A percentile compares a stretch with the other conserved stretches of the same genome.
Evolutionary conservation across 2,329 filamentous ascomycete species (phyloP).

Genomic region (Cordyceps javanica): DNA sequence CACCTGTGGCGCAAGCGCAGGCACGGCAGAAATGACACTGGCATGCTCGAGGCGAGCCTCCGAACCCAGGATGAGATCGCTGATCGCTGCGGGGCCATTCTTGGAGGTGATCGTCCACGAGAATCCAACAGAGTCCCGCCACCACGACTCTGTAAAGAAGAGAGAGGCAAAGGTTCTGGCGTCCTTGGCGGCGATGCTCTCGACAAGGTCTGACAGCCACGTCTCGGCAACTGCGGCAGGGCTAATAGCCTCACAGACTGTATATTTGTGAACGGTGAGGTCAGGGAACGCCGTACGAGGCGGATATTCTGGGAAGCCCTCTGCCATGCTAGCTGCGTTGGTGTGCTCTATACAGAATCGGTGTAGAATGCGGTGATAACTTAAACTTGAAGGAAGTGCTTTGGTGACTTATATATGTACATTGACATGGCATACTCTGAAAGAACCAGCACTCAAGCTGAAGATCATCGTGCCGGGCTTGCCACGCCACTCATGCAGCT

Average conservation of each 20-base stretch:
- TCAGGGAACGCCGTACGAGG: conserved; percentile 2
- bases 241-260: background rate
- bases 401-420: background rate
- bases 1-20: conserved; percentile 14
- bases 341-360: background rate
- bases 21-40: conserved; percentile 1
- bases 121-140: conserved; percentile 18
- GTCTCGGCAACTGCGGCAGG: background rate
- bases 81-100: conserved; percentile 15
- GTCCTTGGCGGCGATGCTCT: background rate
- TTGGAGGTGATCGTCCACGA: conserved; percentile 19
- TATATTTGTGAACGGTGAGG: background rate
- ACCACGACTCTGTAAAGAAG: conserved; percentile 19
- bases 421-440: background rate
- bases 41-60: conserved; percentile 6
- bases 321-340: background rate
- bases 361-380: background rate
- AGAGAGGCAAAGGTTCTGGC: conserved; percentile 10
- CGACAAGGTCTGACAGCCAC: background rate
- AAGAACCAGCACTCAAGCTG: background rate
- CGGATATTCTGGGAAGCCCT: background rate
- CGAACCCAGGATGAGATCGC: conserved; percentile 12
- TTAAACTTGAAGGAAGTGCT: background rate
- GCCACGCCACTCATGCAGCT: background rate
- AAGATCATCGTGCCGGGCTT: background rate